Evolutionary conservation across 2,329 filamentous ascomycete genomes (phyloP).

Genomic region (Arthrobotrys sinensis): DNA sequence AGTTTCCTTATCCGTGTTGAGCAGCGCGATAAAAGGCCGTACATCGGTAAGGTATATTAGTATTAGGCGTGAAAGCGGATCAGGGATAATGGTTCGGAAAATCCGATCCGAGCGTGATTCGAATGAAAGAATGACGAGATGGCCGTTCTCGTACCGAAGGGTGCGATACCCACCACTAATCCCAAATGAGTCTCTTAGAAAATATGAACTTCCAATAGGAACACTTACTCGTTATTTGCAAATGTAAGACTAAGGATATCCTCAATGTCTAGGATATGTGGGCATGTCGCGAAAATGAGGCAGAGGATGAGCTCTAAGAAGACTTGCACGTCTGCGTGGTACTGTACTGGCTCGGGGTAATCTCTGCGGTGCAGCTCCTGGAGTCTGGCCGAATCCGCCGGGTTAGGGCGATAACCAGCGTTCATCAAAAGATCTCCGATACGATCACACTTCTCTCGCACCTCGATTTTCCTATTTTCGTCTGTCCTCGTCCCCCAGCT

Average conservation of each 20-base stretch:
- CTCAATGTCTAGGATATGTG: constrained; percentile 19
- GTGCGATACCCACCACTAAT: constrained; percentile 31
- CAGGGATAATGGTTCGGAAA: constrained; percentile 43
- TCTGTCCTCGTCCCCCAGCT: not conserved
- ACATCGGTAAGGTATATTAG: constrained; percentile 48
- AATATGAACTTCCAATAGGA: not conserved
- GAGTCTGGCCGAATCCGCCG: not conserved
- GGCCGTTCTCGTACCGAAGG: constrained; percentile 48
- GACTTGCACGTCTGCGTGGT: constrained; percentile 39
- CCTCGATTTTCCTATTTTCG: not conserved
- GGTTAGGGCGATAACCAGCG: constrained; percentile 30
- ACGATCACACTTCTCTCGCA: not conserved
- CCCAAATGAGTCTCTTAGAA: not conserved
- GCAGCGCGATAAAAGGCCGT: constrained; percentile 27
- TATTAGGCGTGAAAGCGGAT: constrained; percentile 45
- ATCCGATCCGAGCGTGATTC: not conserved
- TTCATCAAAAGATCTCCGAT: constrained; percentile 29
- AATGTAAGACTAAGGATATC: constrained; percentile 35
- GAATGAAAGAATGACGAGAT: constrained; percentile 35
- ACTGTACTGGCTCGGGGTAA: constrained; percentile 39
- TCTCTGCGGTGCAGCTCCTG: constrained; percentile 21
- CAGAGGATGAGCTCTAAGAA: constrained; percentile 54
- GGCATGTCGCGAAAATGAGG: constrained; percentile 38
- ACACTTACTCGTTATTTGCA: constrained; percentile 30
- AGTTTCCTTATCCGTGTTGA: constrained; percentile 12